Percentiles rank a stretch among this genome's conserved stretches.
These are phyloP conservation scores for Bullera alba DNA, from an alignment of 768 basidiomycete species.

Conservation along the genomic window DNA sequence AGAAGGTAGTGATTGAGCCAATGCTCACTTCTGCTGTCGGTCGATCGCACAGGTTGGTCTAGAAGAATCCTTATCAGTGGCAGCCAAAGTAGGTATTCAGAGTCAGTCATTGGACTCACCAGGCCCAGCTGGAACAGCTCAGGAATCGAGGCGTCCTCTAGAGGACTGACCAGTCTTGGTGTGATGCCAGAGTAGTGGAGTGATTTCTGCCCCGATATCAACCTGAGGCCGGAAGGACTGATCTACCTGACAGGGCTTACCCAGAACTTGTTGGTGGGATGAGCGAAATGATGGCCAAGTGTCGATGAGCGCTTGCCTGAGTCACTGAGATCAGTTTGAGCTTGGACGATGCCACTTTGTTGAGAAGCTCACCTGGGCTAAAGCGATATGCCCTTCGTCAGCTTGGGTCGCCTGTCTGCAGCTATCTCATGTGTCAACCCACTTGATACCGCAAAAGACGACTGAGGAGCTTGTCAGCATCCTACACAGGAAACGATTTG, in stretches of 20 bases:
- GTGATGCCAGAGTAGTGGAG: conserved; percentile 64
- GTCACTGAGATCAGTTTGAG: neutral
- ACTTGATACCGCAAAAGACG: conserved; percentile 83
- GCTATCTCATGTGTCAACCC: conserved; percentile 17
- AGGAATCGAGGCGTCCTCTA: conserved; percentile 60
- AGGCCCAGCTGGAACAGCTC: conserved; percentile 59
- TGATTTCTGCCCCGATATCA: conserved; percentile 47
- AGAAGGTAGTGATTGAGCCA: conserved; percentile 49
- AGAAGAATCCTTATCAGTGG: neutral
- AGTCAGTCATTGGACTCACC: conserved; percentile 49
- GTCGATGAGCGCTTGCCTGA: conserved; percentile 61
- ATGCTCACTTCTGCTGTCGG: conserved; percentile 63
- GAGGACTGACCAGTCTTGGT: conserved; percentile 51
- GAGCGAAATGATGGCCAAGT: conserved; percentile 70
- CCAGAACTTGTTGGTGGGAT: conserved; percentile 80
- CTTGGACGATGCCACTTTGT: neutral
- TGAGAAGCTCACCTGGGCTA: conserved; percentile 9
- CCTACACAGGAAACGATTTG: neutral
- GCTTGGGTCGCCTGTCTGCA: neutral
- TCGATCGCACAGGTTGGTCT: conserved; percentile 72
- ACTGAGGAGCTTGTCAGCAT: conserved; percentile 50
- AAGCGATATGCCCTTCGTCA: neutral
- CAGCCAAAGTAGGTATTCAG: neutral
- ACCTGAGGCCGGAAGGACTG: neutral
- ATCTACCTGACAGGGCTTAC: conserved; percentile 9